These are phyloP conservation scores for Dinochytrium kinnereticum DNA, from an alignment of 371 early-diverging fungal genomes.

Conservation along the genomic window DNA sequence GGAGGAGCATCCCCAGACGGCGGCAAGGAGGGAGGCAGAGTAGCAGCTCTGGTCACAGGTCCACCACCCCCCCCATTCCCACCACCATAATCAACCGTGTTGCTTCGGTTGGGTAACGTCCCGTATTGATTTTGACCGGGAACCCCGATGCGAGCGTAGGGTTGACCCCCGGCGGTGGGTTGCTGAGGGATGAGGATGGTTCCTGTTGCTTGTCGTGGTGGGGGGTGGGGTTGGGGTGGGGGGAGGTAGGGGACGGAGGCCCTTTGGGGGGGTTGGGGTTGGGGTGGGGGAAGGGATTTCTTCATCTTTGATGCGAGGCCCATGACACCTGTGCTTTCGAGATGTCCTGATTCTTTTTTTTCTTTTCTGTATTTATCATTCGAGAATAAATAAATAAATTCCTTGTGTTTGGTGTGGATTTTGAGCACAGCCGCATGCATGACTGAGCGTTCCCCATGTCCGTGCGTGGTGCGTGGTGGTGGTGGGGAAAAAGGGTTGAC, in stretches of 20 bases:
- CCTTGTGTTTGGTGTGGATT: too few species aligned
- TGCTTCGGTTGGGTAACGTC: neutral
- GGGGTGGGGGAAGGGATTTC: neutral
- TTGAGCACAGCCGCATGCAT: neutral
- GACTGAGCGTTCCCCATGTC: neutral
- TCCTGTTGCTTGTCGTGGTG: neutral
- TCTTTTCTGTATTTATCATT: neutral
- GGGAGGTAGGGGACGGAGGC: neutral
- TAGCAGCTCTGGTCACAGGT: neutral
- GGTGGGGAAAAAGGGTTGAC: too few species aligned
- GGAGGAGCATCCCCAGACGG: neutral
- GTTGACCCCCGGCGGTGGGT: neutral
- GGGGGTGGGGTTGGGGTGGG: neutral
- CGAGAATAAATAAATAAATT: neutral
- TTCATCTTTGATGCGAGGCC: slow-evolving; percentile 10
- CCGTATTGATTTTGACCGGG: slow-evolving; percentile 8
- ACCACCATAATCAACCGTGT: neutral
- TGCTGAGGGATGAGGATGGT: neutral
- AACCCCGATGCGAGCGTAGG: slow-evolving; percentile 9
- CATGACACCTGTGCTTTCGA: neutral
- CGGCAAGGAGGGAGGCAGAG: too few species aligned
- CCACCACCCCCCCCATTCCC: neutral
- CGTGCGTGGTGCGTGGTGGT: too few species aligned
- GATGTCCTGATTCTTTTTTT: neutral
- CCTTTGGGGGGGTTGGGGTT: neutral